Percentiles rank a stretch among this genome's conserved stretches.
These are phyloP conservation scores for Rhizophagus sp. DNA, from an alignment of 192 early-diverging fungal genomes.

Conservation along the genomic window DNA sequence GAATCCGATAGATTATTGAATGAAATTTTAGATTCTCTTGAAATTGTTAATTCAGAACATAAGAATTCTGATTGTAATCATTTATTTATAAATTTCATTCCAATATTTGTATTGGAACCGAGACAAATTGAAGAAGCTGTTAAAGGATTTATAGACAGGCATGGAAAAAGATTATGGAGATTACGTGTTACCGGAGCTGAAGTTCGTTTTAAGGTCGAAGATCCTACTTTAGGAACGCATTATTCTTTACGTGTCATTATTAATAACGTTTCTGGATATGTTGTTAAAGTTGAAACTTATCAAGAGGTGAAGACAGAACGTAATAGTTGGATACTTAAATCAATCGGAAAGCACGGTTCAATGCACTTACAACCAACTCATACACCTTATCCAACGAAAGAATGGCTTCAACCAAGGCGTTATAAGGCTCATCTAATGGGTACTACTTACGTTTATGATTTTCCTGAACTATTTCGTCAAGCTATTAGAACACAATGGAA, in stretches of 20 bases:
- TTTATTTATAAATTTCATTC: constrained; percentile 97
- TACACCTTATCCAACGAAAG: constrained; percentile 90
- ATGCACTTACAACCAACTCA: constrained; percentile 81
- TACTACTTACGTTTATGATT: constrained; percentile 99
- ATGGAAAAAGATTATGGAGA: constrained; percentile 93
- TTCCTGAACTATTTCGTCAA: constrained; percentile 95
- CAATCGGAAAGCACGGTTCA: constrained; percentile 74
- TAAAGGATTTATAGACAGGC: constrained; percentile 88
- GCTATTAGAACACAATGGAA: constrained; percentile 83
- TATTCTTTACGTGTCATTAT: constrained; percentile 90
- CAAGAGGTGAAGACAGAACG: constrained; percentile 84
- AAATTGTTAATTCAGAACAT: constrained; percentile 87
- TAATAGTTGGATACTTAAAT: constrained; percentile 84
- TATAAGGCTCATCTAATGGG: constrained; percentile 98
- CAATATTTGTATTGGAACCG: constrained; percentile 88
- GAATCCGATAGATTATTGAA: constrained; percentile 92
- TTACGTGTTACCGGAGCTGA: constrained; percentile 95
- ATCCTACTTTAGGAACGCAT: constrained; percentile 45
- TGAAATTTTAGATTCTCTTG: constrained; percentile 93
- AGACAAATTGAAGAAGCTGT: constrained; percentile 81
- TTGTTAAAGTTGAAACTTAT: constrained; percentile 91
- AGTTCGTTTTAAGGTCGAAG: constrained; percentile 92
- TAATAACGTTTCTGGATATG: constrained; percentile 88
- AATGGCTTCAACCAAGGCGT: constrained; percentile 93
- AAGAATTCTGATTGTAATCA: constrained; percentile 99